Percentiles rank a stretch among this genome's conserved stretches.
Evolutionary conservation across 2,329 filamentous ascomycete species (phyloP).

Genomic region (Aspergillus flavus): DNA sequence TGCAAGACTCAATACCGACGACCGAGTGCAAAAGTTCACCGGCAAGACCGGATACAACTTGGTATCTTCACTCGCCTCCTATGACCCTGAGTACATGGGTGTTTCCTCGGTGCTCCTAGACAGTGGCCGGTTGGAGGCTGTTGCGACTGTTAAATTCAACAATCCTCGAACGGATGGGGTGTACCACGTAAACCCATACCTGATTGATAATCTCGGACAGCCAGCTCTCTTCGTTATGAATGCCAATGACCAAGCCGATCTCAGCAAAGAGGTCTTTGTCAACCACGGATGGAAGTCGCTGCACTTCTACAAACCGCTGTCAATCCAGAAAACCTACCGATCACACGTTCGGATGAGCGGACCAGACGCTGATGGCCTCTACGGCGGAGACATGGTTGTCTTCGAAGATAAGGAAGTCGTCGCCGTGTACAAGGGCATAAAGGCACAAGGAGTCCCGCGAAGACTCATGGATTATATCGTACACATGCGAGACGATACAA

Average conservation of each 20-base stretch:
- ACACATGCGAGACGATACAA: constrained; percentile 11
- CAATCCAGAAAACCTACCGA: constrained; percentile 55
- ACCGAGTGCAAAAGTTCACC: background rate
- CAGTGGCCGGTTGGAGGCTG: constrained; percentile 59
- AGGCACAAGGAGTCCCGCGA: constrained; percentile 27
- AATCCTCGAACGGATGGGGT: constrained; percentile 53
- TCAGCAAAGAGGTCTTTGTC: constrained; percentile 63
- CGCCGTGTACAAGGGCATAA: constrained; percentile 52
- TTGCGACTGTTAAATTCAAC: constrained; percentile 57
- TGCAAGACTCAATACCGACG: background rate
- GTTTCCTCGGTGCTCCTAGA: constrained; percentile 45
- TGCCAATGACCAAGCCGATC: constrained; percentile 61
- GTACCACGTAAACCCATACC: constrained; percentile 62
- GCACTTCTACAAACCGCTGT: constrained; percentile 43
- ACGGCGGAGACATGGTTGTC: constrained; percentile 63
- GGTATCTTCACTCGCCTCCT: background rate
- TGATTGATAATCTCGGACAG: constrained; percentile 62
- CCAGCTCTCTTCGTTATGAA: constrained; percentile 65
- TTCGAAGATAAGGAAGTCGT: constrained; percentile 60
- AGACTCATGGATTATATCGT: constrained; percentile 3
- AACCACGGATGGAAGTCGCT: constrained; percentile 62
- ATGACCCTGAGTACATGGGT: background rate
- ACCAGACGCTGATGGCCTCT: constrained; percentile 49
- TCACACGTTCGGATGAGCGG: constrained; percentile 61
- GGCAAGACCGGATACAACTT: background rate